Percentiles rank a stretch among this genome's conserved stretches.
Evolutionary conservation across 2,329 filamentous ascomycete species (phyloP).

Genomic region (Diaporthe australafricana): DNA sequence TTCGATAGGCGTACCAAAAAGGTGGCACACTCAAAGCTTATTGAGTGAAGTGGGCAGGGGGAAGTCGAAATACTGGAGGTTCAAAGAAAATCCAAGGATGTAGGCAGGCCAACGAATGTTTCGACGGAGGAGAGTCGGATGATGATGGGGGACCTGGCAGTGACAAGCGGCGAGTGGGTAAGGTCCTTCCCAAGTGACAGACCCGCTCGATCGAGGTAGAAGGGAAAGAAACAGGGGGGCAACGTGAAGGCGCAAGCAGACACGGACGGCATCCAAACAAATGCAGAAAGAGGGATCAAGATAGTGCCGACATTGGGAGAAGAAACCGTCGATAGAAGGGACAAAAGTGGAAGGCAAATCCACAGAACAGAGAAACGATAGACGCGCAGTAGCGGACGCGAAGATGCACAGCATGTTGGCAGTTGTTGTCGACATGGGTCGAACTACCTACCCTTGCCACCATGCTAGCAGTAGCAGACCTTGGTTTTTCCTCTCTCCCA

Average conservation of each 20-base stretch:
- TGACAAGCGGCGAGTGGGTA: not conserved
- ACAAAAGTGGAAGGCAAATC: not conserved
- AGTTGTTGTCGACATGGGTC: conserved; percentile 9
- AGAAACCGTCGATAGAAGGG: not conserved
- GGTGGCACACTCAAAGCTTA: conserved; percentile 6
- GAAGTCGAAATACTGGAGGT: not conserved
- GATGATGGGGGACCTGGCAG: not conserved
- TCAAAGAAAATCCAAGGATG: not conserved
- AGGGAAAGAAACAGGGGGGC: not conserved
- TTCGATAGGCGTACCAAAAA: conserved; percentile 5
- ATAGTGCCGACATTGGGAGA: not conserved
- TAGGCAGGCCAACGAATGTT: conserved; percentile 10
- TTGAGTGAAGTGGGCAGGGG: conserved; percentile 9
- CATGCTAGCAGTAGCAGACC: not conserved
- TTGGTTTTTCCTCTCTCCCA: not conserved
- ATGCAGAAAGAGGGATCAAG: not conserved
- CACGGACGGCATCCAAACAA: not conserved
- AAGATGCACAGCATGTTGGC: conserved; percentile 1
- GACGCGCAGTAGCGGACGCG: not conserved
- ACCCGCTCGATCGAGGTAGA: not conserved
- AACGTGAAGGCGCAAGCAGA: not conserved
- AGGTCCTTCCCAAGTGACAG: not conserved
- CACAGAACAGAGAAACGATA: conserved; percentile 4
- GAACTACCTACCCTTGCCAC: conserved; percentile 4
- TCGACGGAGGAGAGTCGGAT: not conserved